These are phyloP conservation scores for Mycosphaerella arachidis DNA, from an alignment of 2,329 filamentous ascomycete genomes.

Conservation along the genomic window DNA sequence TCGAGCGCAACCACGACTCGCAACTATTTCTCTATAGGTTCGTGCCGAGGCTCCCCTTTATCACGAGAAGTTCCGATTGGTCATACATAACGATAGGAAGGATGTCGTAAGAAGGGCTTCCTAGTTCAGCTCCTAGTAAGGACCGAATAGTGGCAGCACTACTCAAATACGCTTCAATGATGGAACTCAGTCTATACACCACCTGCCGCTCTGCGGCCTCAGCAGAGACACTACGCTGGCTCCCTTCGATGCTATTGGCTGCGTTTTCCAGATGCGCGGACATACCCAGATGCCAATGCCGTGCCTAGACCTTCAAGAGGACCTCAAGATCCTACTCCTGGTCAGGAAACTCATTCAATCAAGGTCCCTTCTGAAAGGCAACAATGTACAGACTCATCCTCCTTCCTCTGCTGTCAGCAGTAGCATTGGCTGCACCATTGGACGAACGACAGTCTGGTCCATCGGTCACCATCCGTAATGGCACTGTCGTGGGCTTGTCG, in stretches of 20 bases:
- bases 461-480: slow-evolving; percentile 45
- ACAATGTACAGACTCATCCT: background rate
- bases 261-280: background rate
- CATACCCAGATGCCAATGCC: background rate
- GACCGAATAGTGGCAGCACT: no score
- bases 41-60: no score
- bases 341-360: background rate
- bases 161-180: no score
- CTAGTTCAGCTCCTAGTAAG: no score
- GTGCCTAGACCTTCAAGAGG: background rate
- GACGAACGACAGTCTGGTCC: slow-evolving; percentile 17
- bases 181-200: background rate
- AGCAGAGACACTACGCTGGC: background rate
- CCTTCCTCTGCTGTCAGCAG: slow-evolving; percentile 9
- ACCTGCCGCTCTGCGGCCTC: background rate
- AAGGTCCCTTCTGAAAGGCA: background rate
- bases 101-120: no score
- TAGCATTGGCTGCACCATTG: slow-evolving; percentile 12
- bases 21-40: no score
- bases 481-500: slow-evolving; percentile 52
- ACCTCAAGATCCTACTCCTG: background rate
- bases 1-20: no score
- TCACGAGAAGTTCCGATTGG: no score
- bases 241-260: background rate
- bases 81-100: no score